Evolutionary conservation across 306 rosid species (phyloP).

Genomic region (Rubus idaeus): DNA sequence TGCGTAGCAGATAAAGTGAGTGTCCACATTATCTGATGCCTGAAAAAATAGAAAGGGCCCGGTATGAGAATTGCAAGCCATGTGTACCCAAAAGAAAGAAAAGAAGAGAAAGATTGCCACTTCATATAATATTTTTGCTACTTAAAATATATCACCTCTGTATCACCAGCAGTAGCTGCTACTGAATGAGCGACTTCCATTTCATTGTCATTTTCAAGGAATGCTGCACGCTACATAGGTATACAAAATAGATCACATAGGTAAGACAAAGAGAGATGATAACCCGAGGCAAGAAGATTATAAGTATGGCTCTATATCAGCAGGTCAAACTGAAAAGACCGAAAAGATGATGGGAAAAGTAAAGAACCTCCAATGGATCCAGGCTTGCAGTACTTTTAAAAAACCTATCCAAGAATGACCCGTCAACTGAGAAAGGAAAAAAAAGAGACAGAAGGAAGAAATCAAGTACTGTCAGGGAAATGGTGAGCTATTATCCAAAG

Average conservation of each 20-base stretch:
- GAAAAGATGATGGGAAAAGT: slow-evolving; percentile 11
- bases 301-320: not conserved
- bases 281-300: slow-evolving; percentile 14
- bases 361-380: slow-evolving; percentile 76
- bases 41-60: slow-evolving; percentile 27
- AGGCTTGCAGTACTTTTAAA: slow-evolving; percentile 72
- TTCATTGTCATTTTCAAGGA: slow-evolving; percentile 79
- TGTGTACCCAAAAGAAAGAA: not conserved
- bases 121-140: not conserved
- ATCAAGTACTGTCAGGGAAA: not conserved
- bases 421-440: slow-evolving; percentile 58
- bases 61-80: slow-evolving; percentile 9
- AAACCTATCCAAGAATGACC: slow-evolving; percentile 78
- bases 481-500: not conserved
- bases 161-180: slow-evolving; percentile 92
- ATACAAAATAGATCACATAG: slow-evolving; percentile 24
- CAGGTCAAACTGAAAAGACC: not conserved
- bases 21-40: slow-evolving; percentile 64
- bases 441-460: not conserved
- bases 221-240: slow-evolving; percentile 66
- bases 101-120: not conserved
- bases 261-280: slow-evolving; percentile 2
- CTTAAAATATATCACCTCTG: slow-evolving; percentile 48
- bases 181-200: slow-evolving; percentile 93
- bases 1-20: slow-evolving; percentile 86